Evolutionary conservation across 139 green algal genomes (phyloP), one percentile per base, ranked within the genome.

Genomic region (Monoraphidium neglectum): DNA sequence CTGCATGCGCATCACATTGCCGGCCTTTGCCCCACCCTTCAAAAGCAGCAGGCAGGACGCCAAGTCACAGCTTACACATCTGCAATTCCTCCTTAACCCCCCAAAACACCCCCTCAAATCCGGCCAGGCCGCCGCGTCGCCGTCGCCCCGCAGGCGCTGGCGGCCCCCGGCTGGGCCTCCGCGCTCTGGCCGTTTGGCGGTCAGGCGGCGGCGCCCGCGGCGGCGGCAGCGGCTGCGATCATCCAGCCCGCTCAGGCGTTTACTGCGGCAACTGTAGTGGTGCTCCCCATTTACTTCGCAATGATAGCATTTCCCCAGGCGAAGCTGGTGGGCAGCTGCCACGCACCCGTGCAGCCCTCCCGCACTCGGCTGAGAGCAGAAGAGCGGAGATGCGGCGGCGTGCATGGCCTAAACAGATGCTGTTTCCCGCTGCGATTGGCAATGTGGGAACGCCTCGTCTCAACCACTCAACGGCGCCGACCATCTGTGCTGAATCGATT

Each of bases 271-370:
- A 94, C 90, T 3, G 64, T 92, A 13, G 70, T 76, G 2, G 87
- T 94, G 32, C 83, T 94, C 75, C 90, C 90, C 2, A 46, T 93
- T 0, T 94, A 94, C 35, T 36, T 74, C 0, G 26, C 88, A 1
- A 93, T 94, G 83, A 78, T 93, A 30, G 78, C 40, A 6, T 77
- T 78, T 1, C 87, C 90, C 5, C 57, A 66, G 38, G 66, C 40
- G 1, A 67, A 72, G 49, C 47, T 82, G 76, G 81, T 85, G 18
- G 18, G 35, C 40, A 23, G 15, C 30, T 18, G 26, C 24, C 37
- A 3, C 46, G 51, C 13, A 26, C 59, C 38, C 43, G 56, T 18
- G 26, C 26, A 64, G n/a, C 56, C n/a, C n/a, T n/a, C 10, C n/a
- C 12, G 56, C 56, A 15, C n/a, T 8, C n/a, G 26, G 56, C 56